A percentile compares a stretch with the other conserved stretches of the same genome.
Conservation (phyloP, 176 grass and related monocot genomes). For the Phyllostachys edulis region DNA sequence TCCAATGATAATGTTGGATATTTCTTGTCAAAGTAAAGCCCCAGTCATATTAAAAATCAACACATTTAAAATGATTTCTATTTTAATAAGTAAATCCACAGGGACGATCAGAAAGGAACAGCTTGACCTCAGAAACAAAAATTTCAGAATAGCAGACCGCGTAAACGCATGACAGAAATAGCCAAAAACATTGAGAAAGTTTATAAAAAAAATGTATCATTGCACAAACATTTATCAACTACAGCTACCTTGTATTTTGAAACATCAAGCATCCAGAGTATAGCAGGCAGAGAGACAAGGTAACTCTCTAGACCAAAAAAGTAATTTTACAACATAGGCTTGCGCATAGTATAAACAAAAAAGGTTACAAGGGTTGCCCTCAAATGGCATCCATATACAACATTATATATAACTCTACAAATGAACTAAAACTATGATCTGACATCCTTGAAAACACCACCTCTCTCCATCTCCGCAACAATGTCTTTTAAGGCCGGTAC, state of each 20-base stretch:
- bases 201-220: not conserved
- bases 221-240: constrained; percentile 23
- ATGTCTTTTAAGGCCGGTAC: constrained; percentile 87
- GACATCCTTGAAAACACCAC: constrained; percentile 87
- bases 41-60: too few species aligned
- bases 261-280: not conserved
- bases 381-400: constrained; percentile 52
- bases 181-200: not conserved
- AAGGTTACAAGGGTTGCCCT: constrained; percentile 28
- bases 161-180: not conserved
- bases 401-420: constrained; percentile 37
- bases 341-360: constrained; percentile 29
- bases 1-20: too few species aligned
- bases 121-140: not conserved
- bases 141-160: not conserved
- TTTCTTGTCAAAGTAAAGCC: too few species aligned
- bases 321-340: constrained; percentile 51
- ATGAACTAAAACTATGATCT: constrained; percentile 52
- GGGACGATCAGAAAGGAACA: not conserved
- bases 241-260: not conserved
- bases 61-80: not conserved
- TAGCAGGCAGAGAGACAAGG: constrained; percentile 5
- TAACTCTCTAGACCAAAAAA: constrained; percentile 25
- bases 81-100: not conserved
- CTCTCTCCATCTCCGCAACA: constrained; percentile 77